Conservation (phyloP, 441 rosid species). For the Croton setiger region DNA sequence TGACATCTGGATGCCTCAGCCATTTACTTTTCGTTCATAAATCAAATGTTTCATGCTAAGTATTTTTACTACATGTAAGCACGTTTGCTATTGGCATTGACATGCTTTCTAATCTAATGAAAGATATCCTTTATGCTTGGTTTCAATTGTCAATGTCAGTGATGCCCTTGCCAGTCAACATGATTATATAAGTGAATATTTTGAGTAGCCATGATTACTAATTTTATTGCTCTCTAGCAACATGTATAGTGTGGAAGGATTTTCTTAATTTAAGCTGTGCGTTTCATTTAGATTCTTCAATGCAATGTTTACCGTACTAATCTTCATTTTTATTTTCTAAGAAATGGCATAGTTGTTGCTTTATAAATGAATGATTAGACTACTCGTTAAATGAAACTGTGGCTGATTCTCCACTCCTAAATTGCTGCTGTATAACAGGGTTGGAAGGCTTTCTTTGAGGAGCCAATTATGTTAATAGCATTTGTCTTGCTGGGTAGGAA, state of each 20-base stretch:
- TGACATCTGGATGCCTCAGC: not conserved
- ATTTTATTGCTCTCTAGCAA: not conserved
- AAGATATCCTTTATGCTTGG: not conserved
- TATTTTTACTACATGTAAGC: not conserved
- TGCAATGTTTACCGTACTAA: not conserved
- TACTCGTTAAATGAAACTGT: conserved; percentile 6
- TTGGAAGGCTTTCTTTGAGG: conserved; percentile 98
- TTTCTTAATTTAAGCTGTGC: not conserved
- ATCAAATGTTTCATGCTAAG: not conserved
- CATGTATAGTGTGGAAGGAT: not conserved
- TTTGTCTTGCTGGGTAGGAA: conserved; percentile 95
- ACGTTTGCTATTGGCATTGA: not conserved
- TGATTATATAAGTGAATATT: not conserved
- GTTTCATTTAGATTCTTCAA: not conserved
- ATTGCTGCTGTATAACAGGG: conserved; percentile 56
- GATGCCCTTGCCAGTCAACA: not conserved
- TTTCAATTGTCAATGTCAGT: not conserved
- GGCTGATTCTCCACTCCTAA: conserved; percentile 24
- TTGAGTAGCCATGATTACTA: not conserved
- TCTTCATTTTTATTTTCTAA: conserved; percentile 2
- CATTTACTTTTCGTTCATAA: not conserved
- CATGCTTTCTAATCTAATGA: not conserved
- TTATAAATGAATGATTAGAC: conserved; percentile 9
- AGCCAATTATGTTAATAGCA: conserved; percentile 92
- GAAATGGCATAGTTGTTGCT: conserved; percentile 1